phyloP scores from a whole-genome alignment of 495 filamentous ascomycete species.

The Trichoderma asperelloides region DNA sequence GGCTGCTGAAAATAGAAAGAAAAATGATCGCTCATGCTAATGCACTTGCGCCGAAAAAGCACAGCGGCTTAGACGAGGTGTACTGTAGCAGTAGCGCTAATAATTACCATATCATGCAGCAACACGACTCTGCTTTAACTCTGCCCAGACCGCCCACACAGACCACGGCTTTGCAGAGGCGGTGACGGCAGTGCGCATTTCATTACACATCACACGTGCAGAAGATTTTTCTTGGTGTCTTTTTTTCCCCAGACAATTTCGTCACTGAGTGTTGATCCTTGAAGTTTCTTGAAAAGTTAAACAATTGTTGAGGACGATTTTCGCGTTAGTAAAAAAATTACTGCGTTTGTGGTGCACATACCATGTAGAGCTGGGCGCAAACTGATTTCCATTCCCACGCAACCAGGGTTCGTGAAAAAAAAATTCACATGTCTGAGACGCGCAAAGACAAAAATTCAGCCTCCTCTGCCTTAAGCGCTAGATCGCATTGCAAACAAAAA shows the following conservation, averaged over 20 bases:
- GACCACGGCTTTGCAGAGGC: neutral
- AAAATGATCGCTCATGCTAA: neutral
- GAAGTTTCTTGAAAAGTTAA: neutral
- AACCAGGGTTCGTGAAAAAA: neutral
- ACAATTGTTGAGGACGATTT: neutral
- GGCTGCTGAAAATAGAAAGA: neutral
- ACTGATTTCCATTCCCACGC: neutral
- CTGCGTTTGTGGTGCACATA: neutral
- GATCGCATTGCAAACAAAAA: neutral
- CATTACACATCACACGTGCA: neutral
- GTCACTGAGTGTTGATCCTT: neutral
- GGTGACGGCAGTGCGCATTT: neutral
- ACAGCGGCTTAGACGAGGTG: neutral
- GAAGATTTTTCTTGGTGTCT: neutral
- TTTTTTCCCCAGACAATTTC: neutral
- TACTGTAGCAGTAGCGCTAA: neutral
- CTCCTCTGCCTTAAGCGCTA: neutral
- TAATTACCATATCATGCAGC: neutral
- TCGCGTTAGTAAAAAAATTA: neutral
- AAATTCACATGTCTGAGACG: neutral
- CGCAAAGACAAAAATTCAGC: neutral
- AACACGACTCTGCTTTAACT: neutral
- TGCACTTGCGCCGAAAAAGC: neutral
- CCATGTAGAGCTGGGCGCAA: neutral
- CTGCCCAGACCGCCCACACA: neutral